phyloP scores from a whole-genome alignment of 345 rosid species.

The Gossypium ekmanianum region DNA sequence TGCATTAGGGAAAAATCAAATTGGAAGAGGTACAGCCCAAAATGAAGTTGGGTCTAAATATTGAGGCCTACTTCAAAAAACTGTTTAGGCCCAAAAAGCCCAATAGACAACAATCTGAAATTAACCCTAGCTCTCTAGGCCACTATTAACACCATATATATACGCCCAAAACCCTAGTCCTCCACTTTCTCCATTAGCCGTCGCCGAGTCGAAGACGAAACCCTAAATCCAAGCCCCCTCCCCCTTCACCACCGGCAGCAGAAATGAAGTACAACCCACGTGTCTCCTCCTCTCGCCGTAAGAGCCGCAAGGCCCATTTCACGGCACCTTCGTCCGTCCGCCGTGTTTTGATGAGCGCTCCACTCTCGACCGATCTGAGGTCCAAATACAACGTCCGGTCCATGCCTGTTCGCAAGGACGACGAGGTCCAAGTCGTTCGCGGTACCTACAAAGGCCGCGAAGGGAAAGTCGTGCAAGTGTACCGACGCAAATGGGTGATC shows the following conservation, averaged over 20 bases:
- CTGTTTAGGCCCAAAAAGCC: background rate
- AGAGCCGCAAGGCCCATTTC: conserved; percentile 80
- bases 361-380: conserved; percentile 65
- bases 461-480: conserved; percentile 75
- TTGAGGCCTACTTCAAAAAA: background rate
- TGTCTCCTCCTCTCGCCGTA: conserved; percentile 76
- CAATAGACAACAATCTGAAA: background rate
- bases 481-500: conserved; percentile 80
- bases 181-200: background rate
- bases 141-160: background rate
- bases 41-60: background rate
- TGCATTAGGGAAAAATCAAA: too few species aligned
- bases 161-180: background rate
- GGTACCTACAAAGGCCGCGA: conserved; percentile 86
- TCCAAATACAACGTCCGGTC: conserved; percentile 79
- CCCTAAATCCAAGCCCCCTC: background rate
- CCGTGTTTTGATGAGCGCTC: conserved; percentile 70
- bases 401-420: conserved; percentile 80
- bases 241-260: background rate
- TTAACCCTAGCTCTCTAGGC: conserved; percentile 18
- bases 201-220: background rate
- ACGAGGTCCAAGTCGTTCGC: conserved; percentile 77
- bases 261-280: conserved; percentile 77
- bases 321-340: conserved; percentile 66
- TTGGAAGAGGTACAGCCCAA: too few species aligned